Evolutionary conservation across 371 early-diverging fungal genomes (phyloP), one percentile per base, ranked within the genome.

Genomic region (Mortierella sp.): DNA sequence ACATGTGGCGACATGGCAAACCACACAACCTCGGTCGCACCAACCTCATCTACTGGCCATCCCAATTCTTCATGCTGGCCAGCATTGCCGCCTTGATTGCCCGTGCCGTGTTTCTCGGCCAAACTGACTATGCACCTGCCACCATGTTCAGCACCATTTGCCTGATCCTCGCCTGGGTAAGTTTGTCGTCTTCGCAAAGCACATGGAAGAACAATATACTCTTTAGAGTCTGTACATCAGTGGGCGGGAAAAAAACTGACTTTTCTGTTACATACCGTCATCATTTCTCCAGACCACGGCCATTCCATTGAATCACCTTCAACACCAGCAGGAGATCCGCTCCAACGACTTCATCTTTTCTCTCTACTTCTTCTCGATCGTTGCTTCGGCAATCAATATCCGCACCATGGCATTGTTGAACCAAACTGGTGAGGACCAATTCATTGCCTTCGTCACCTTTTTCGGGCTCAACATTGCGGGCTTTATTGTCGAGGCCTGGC

Each of bases 361-460:
- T 18, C 38, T 63, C 38, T 78, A 78, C 21, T 0, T 78, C 41
- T 27, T 71, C 48, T 58, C 78, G 0, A 30, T 71, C 9, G 23
- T 63, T 16, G 78, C 78, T 13, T 66, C 71, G 1, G 71, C 78
- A 3, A 78, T 78, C 67, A 78, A 78, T 39, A 70, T 78, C 27
- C 78, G 78, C 47, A 78, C 78, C 24, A 78, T 78, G 78, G 19
- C 48, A 3, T 47, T 78, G 19, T 39, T 61, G 19, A 54, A 54
- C 3, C 62, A 62, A 21, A 64, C 58, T 14, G 34, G 43, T 10
- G 57, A 78, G 55, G 52, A 67, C 21, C 78, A 78, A 45, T 78
- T 67, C 58, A 67, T 47, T 27, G 78, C 71, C 10, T 71, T 71
- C 55, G 39, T 63, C 18, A 58, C 64, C 30, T 78, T 58, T 39